phyloP scores from a whole-genome alignment of 495 filamentous ascomycete species.

The Terfezia boudieri region DNA sequence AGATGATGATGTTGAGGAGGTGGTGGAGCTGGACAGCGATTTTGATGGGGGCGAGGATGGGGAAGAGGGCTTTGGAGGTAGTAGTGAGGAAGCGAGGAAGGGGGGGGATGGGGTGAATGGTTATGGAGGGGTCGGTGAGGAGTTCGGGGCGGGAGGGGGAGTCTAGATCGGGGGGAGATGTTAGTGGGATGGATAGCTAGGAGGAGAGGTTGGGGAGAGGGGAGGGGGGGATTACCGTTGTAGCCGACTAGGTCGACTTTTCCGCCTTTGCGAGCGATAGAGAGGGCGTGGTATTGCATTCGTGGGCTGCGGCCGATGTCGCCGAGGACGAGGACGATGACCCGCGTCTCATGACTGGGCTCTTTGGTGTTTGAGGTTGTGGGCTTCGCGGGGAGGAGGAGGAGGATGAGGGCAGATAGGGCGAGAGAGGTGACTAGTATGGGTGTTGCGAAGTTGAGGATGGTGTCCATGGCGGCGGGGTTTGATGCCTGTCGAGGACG shows the following conservation, averaged over 20 bases:
- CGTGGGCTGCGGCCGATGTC: conserved; percentile 90
- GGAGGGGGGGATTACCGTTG: conserved; percentile 29
- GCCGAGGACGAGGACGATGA: conserved; percentile 67
- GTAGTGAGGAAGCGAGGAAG: conserved; percentile 42
- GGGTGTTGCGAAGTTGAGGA: neutral
- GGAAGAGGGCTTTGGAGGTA: conserved; percentile 50
- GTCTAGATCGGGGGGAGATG: conserved; percentile 11
- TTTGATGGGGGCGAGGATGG: conserved; percentile 63
- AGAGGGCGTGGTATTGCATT: conserved; percentile 97
- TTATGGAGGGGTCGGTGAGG: conserved; percentile 36
- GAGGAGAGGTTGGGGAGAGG: neutral
- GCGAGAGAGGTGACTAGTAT: neutral
- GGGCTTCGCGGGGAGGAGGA: neutral
- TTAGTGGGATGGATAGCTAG: neutral
- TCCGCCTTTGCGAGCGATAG: conserved; percentile 64
- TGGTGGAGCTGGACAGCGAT: conserved; percentile 56
- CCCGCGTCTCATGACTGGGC: neutral
- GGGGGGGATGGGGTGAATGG: conserved; percentile 39
- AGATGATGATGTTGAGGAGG: conserved; percentile 48
- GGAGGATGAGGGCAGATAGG: neutral
- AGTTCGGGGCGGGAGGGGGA: conserved; percentile 49
- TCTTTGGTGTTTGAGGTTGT: neutral
- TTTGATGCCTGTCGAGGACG: too few relatives aligned
- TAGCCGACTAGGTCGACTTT: conserved; percentile 77
- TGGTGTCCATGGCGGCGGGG: neutral